Conservation (phyloP, 148 eudicot species). For the Rhododendron molle region DNA sequence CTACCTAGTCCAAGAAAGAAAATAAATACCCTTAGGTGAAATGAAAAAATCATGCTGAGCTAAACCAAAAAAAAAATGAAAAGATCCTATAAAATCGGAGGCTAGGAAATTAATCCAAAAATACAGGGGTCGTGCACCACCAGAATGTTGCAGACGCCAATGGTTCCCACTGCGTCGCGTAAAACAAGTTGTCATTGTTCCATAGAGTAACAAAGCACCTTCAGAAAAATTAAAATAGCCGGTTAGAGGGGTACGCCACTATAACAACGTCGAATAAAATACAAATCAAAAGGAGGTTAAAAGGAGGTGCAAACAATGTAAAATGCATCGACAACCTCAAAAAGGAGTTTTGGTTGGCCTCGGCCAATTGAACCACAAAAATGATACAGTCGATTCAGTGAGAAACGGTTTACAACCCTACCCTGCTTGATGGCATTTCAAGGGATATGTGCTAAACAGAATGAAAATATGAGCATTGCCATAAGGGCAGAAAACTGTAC, state of each 20-base stretch:
- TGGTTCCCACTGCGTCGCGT: neutral
- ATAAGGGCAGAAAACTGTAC: neutral
- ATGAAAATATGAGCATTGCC: neutral
- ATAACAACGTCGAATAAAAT: neutral
- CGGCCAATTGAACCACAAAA: neutral
- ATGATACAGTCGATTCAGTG: neutral
- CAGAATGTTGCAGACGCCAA: neutral
- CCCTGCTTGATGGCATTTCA: neutral
- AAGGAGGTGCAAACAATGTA: neutral
- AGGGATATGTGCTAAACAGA: neutral
- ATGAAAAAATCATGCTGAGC: neutral
- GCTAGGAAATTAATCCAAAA: neutral
- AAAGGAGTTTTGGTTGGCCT: neutral
- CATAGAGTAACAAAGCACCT: neutral
- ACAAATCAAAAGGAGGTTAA: neutral
- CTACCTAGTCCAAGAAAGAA: neutral
- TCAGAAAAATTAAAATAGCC: neutral
- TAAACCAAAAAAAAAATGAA: no score
- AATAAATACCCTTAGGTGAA: neutral
- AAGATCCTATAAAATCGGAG: neutral
- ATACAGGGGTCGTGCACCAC: neutral
- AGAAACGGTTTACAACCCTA: neutral
- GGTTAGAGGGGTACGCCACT: neutral
- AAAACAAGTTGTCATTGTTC: neutral
- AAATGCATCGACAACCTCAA: neutral